Conservation (phyloP, 179 eudicot genomes). For the Corrigiola litoralis region DNA sequence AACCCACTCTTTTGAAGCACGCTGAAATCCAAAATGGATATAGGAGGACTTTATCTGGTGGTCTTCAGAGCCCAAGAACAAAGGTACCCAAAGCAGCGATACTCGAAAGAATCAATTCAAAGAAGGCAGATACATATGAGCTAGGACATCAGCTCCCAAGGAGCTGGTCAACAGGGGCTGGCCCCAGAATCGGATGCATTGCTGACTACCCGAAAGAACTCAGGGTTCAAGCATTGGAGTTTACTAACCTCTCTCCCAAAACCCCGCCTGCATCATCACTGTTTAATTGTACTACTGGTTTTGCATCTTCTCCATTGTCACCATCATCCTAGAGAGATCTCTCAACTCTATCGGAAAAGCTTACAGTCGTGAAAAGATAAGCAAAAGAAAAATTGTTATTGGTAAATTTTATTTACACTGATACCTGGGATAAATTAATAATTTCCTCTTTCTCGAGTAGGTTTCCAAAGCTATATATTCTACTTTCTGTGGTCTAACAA, state of each 20-base stretch:
- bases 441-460: no score
- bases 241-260: constrained; percentile 60
- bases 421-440: no score
- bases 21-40: constrained; percentile 32
- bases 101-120: constrained; percentile 61
- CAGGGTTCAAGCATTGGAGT: constrained; percentile 53
- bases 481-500: no score
- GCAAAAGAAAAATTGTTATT: no score
- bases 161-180: constrained; percentile 34
- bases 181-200: constrained; percentile 66
- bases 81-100: constrained; percentile 54
- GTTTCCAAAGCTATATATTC: no score
- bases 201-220: constrained; percentile 58
- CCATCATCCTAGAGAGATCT: no score
- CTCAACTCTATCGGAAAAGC: no score
- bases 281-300: no score
- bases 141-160: constrained; percentile 61
- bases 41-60: constrained; percentile 75
- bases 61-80: constrained; percentile 65
- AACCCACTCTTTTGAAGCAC: constrained; percentile 19
- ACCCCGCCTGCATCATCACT: constrained; percentile 10
- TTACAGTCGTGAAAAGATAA: no score
- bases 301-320: no score
- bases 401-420: no score
- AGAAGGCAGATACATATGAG: constrained; percentile 49